These are phyloP conservation scores for Fusarium liriodendri DNA, from an alignment of 2,329 filamentous ascomycete genomes.

Conservation along the genomic window DNA sequence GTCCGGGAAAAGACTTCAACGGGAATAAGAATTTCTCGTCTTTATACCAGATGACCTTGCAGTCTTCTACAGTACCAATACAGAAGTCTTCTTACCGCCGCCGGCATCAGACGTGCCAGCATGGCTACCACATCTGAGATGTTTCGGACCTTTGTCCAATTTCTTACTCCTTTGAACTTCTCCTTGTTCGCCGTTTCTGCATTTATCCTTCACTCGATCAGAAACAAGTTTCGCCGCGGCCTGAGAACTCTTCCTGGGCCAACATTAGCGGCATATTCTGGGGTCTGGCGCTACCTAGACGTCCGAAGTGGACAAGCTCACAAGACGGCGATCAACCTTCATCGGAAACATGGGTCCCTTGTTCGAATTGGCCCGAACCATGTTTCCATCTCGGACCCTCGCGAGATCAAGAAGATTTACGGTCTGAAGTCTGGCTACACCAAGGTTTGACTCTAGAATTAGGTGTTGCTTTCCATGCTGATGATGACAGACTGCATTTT, in stretches of 20 bases:
- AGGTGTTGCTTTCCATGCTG: not conserved
- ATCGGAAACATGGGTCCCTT: not conserved
- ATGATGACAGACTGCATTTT: not conserved
- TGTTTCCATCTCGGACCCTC: conserved; percentile 19
- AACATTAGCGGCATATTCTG: not conserved
- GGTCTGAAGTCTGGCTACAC: conserved; percentile 25
- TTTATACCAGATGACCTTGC: too few species aligned
- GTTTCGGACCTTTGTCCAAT: not conserved
- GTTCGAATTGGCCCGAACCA: conserved; percentile 16
- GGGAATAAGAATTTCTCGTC: not conserved
- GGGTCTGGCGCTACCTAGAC: not conserved
- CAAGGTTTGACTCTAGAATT: not conserved
- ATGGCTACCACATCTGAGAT: not conserved
- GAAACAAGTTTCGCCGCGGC: not conserved
- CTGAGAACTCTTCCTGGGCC: not conserved
- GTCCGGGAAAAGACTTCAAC: not conserved
- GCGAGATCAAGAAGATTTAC: conserved; percentile 25
- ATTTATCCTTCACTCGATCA: not conserved
- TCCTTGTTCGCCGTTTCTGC: not conserved
- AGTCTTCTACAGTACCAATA: too few species aligned
- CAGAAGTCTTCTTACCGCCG: too few species aligned
- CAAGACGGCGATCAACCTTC: not conserved
- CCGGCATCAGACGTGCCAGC: too few species aligned
- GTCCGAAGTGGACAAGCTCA: not conserved
- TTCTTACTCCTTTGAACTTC: not conserved